These are phyloP conservation scores for Aspergillus mulundensis DNA, from an alignment of 495 filamentous ascomycete genomes.

Conservation along the genomic window DNA sequence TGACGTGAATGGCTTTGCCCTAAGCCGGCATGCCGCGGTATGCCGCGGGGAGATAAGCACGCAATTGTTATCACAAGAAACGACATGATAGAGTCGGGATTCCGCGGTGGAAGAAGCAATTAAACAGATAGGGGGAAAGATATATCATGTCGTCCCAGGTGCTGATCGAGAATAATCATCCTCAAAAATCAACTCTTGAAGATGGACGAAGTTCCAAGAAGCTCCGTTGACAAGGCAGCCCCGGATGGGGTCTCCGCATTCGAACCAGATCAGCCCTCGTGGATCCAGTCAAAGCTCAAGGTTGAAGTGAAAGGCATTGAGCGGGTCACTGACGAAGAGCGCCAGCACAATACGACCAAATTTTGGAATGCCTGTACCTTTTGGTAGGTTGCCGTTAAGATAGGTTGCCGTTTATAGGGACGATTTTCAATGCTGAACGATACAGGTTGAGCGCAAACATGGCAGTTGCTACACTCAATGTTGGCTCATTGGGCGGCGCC, in stretches of 20 bases:
- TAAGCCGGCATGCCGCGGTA: slow-evolving; percentile 28
- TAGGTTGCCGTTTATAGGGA: too few species aligned
- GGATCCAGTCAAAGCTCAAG: slow-evolving; percentile 31
- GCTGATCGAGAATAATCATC: too few species aligned
- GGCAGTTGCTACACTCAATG: slow-evolving; percentile 61
- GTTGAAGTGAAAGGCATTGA: slow-evolving; percentile 65
- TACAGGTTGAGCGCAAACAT: slow-evolving; percentile 58
- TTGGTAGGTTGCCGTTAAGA: slow-evolving; percentile 38
- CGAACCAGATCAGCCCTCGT: not conserved
- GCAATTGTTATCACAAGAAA: slow-evolving; percentile 22
- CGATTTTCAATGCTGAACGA: not conserved
- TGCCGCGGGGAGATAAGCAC: slow-evolving; percentile 23
- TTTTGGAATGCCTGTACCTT: slow-evolving; percentile 36
- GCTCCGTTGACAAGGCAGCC: not conserved
- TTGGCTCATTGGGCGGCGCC: slow-evolving; percentile 50
- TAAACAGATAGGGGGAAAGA: slow-evolving; percentile 32
- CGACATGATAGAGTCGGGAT: slow-evolving; percentile 17
- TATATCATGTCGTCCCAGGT: not conserved
- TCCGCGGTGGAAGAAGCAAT: slow-evolving; percentile 1
- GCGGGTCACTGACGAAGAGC: slow-evolving; percentile 59
- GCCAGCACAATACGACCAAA: slow-evolving; percentile 51
- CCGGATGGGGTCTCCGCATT: not conserved
- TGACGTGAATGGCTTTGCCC: not conserved
- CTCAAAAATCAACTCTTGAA: too few species aligned
- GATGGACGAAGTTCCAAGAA: not conserved